Conservation (phyloP, 768 basidiomycete species). For the Atractiella rhizophila region DNA sequence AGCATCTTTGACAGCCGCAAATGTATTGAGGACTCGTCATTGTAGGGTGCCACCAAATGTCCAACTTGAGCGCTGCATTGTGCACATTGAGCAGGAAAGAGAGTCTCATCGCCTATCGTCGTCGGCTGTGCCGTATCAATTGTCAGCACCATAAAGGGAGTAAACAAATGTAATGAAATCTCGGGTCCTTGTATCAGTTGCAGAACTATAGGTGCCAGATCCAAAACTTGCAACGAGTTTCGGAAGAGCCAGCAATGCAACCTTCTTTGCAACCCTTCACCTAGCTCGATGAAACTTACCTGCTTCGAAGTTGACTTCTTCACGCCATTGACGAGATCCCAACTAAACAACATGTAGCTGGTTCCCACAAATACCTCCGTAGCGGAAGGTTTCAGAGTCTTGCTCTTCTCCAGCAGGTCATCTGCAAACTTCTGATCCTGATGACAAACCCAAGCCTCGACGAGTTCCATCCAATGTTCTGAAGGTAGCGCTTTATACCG, state of each 20-base stretch:
- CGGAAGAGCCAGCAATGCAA: slow-evolving; percentile 39
- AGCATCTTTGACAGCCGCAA: slow-evolving; percentile 55
- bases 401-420: slow-evolving; percentile 34
- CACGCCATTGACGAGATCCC: slow-evolving; percentile 27
- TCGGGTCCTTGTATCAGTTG: slow-evolving; percentile 70
- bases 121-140: background rate
- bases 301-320: slow-evolving; percentile 30
- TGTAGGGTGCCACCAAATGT: slow-evolving; percentile 6
- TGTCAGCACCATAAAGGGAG: too few relatives aligned
- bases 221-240: slow-evolving; percentile 29
- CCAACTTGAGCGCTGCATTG: too few relatives aligned
- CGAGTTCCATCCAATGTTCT: slow-evolving; percentile 89
- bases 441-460: slow-evolving; percentile 98
- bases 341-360: slow-evolving; percentile 59
- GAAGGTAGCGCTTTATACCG: slow-evolving; percentile 68
- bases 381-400: slow-evolving; percentile 50
- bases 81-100: background rate
- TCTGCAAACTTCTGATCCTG: slow-evolving; percentile 58
- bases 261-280: slow-evolving; percentile 68
- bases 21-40: slow-evolving; percentile 9
- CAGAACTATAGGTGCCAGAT: slow-evolving; percentile 10
- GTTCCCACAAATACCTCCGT: slow-evolving; percentile 65
- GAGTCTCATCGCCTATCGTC: background rate
- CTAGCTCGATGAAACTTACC: slow-evolving; percentile 21
- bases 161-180: background rate